Evolutionary conservation across 305 asterid genomes (phyloP).

Genomic region (Salvia sclarea): DNA sequence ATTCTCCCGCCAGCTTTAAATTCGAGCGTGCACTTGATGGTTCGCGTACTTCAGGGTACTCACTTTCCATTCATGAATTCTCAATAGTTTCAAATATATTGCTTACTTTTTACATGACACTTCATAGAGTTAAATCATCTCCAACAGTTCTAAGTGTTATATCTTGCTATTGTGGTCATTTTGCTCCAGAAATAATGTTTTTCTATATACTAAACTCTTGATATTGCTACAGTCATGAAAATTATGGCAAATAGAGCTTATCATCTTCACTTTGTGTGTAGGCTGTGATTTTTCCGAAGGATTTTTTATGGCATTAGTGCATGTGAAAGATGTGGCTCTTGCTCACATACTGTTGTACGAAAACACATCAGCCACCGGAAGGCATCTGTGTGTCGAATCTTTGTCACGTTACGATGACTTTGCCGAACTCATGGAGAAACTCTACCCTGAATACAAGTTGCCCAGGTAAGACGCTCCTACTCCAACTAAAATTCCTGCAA

Average conservation of each 20-base stretch:
- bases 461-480: conserved; percentile 55
- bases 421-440: conserved; percentile 79
- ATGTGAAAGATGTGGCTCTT: conserved; percentile 81
- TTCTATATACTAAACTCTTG: background rate
- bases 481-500: background rate
- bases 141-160: background rate
- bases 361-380: conserved; percentile 66
- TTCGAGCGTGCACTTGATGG: conserved; percentile 78
- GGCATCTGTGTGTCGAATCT: conserved; percentile 82
- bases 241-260: background rate
- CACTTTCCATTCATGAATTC: background rate
- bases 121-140: background rate
- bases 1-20: conserved; percentile 62
- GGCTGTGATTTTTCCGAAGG: conserved; percentile 58
- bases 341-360: conserved; percentile 79
- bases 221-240: background rate
- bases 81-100: background rate
- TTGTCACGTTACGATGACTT: conserved; percentile 74
- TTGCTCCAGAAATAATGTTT: background rate
- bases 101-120: background rate
- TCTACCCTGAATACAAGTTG: conserved; percentile 69
- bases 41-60: conserved; percentile 78
- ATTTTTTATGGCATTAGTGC: conserved; percentile 70
- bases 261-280: conserved; percentile 33
- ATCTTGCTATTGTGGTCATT: background rate